Base-by-base conservation (phyloP, 2,329 filamentous ascomycete species). In the Fonsecaea pedrosoi region DNA sequence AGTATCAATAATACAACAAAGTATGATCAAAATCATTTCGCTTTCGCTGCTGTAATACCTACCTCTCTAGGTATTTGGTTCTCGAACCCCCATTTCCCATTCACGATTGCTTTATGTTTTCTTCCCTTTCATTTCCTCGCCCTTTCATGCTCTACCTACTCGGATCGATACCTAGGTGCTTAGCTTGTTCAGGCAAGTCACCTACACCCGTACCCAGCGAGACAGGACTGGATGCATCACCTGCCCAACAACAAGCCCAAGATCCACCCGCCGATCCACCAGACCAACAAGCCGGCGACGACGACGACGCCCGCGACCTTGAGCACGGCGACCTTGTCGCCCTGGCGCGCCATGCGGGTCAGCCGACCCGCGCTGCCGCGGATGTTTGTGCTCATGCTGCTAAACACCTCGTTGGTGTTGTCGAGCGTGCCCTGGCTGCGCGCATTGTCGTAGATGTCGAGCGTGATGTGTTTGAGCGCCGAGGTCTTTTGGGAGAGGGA, bases 391-490 rank as follows among this genome's bases (percentile, higher is more conserved):
- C 87, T 86, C 86, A 99, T 93, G 74, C 89, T 90, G 67, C 92
- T 94, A 80, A 99, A 98, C 30, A 93, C 95, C 73, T 98, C 93
- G 78, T 86, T 90, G 90, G 92, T 94, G 75, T 88, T 89, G 80
- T 99, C 92, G 72, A 99, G 91, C 70, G 96, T 87, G 72, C 91
- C 88, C 74, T 98, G 94, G 74, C 92, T 88, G 66, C 92, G 88
- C 58, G 95, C 95, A 78, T 95, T 93, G 81, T 98, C 94, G 85
- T 98, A 97, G 76, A 99, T 99, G 82, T 99, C 93, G 71, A 98
- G 88, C 50, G 95, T 99, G 59, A 99, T 92, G 79, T 91, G 92
- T 76, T 94, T 92, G 70, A 99, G 87, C 60, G 93, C 92, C 18
- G 92, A 92, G 63, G 98, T 94, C 82, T 99, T 99, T 72, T 88